Conservation (phyloP, 1,139 yeast species). For the Suhomyces coccinellae region DNA sequence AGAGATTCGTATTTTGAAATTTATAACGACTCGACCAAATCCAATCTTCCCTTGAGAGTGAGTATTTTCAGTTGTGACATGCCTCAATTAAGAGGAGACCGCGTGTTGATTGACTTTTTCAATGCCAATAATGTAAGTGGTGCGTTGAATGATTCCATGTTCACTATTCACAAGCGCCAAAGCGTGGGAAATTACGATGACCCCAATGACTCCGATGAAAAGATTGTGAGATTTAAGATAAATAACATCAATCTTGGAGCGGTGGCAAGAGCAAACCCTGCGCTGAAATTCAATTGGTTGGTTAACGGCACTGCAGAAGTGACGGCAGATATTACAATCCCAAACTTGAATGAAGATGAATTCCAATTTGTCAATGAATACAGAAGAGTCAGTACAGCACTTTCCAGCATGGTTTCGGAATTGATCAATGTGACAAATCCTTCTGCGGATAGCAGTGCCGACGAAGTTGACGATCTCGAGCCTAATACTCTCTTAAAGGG, state of each 20-base stretch:
- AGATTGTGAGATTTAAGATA: slow-evolving; percentile 59
- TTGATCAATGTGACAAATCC: slow-evolving; percentile 24
- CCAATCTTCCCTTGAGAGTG: slow-evolving; percentile 45
- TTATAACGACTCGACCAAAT: slow-evolving; percentile 30
- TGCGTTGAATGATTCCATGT: slow-evolving; percentile 69
- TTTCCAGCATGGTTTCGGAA: slow-evolving; percentile 31
- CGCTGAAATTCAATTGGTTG: slow-evolving; percentile 65
- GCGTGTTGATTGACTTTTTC: slow-evolving; percentile 63
- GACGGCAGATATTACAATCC: slow-evolving; percentile 68
- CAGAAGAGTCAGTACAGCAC: slow-evolving; percentile 27
- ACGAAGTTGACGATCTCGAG: slow-evolving; percentile 15
- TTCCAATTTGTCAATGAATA: slow-evolving; percentile 26
- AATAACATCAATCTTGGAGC: slow-evolving; percentile 62
- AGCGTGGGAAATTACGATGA: slow-evolving; percentile 22
- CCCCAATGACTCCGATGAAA: slow-evolving; percentile 34
- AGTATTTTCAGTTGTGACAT: slow-evolving; percentile 66
- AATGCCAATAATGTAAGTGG: slow-evolving; percentile 73
- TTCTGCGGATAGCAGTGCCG: slow-evolving; percentile 1
- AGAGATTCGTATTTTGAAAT: slow-evolving; percentile 56
- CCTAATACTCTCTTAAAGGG: slow-evolving; percentile 38
- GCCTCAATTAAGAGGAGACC: slow-evolving; percentile 57
- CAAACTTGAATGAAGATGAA: slow-evolving; percentile 35
- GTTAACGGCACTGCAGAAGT: slow-evolving; percentile 69
- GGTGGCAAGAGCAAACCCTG: slow-evolving; percentile 35
- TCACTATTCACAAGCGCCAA: slow-evolving; percentile 65